Base-by-base conservation (phyloP, 2,329 filamentous ascomycete genomes). In the Tolypocladium tropicale region DNA sequence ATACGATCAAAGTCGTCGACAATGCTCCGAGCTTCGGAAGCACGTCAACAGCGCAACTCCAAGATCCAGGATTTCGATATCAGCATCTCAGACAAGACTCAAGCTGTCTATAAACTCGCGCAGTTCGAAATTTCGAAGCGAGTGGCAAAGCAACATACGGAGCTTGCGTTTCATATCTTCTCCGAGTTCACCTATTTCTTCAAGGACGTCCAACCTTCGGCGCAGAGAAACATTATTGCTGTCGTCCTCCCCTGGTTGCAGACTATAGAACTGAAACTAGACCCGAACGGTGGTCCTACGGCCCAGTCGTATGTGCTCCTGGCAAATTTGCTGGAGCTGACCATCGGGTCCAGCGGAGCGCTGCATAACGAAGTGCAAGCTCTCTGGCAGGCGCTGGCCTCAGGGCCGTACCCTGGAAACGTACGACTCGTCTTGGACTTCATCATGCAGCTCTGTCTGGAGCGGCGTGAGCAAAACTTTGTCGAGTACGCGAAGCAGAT, bases 401-500 rank as follows among this genome's bases (percentile, higher is more conserved):
- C 92, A 0, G 93, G 94, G 0, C 92, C 92, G 0, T 88, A 96
- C 69, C 89, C 85, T 10, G 93, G 92, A 23, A 99, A 99, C 65
- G 94, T 99, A 12, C 90, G 95, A 56, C 77, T 99, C 36, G 89
- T 97, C 14, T 80, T 99, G 1, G 92, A 97, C 68, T 99, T 99
- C 67, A 94, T 99, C 70, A 97, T 99, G 71, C 86, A 85, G 32
- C 80, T 97, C 5, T 99, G 94, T 63, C 76, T 99, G 12, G 94
- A 99, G 65, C 85, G 93, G 34, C 85, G 93, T 52, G 95, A 99
- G 69, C 94, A 99, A 65, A 97, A 96, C 64, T 99, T 96, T 70
- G 93, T 99, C 55, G 90, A 96, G 63, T 96, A 95, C 67, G 93
- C 93, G 6, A 99, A 97, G 74, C 94, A 99, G 70, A 94, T 99